Evolutionary conservation across 148 eudicot genomes (phyloP), one percentile per base, ranked within the genome.

Genomic region (Pharnaceum exiguum): DNA sequence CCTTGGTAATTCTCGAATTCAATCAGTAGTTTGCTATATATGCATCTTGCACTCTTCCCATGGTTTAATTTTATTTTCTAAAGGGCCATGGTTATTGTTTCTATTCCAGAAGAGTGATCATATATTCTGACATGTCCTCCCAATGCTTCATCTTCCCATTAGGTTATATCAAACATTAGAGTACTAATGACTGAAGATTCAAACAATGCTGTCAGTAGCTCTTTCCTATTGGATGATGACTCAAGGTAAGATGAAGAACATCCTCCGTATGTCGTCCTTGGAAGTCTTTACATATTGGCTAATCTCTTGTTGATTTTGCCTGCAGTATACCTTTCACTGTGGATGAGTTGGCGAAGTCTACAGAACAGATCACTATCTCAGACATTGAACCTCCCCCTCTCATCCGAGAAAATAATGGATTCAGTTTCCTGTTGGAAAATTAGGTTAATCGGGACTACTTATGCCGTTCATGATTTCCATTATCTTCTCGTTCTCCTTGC

Each of bases 321-420:
- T 73, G 77, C 86, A 86, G 95, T 74, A 90, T 90, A 66, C 97
- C 97, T 26, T 90, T 90, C 68, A 79, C 95, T 16, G 88, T 76
- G 17, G 97, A 90, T 59, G 97, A 86, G 62, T 59, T 90, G 52
- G 75, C 89, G 17, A 86, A 84, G 75, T 86, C 95, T 46, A 86
- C 83, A 69, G 91, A 84, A 44, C 82, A 65, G 51, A 72, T 84
- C 52, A 81, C 75, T 46, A 78, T 86, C 64, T 65, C 82, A 15
- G 86, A 86, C 56, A 80, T 90, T 45, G 89, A 84, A 55, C 95
- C 91, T 17, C 95, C 91, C 2, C 86, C 91, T 23, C 86, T 86
- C 62, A 82, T 90, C 64, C 81, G 82, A 36, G 97, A 90, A 46
- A 84, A 87, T 44, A 40, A 89, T 37, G 95, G 86, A 44, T 90